A percentile compares a stretch with the other conserved stretches of the same genome.
Evolutionary conservation across 2,329 filamentous ascomycete species (phyloP).

Genomic region (Cladosporium sp.): DNA sequence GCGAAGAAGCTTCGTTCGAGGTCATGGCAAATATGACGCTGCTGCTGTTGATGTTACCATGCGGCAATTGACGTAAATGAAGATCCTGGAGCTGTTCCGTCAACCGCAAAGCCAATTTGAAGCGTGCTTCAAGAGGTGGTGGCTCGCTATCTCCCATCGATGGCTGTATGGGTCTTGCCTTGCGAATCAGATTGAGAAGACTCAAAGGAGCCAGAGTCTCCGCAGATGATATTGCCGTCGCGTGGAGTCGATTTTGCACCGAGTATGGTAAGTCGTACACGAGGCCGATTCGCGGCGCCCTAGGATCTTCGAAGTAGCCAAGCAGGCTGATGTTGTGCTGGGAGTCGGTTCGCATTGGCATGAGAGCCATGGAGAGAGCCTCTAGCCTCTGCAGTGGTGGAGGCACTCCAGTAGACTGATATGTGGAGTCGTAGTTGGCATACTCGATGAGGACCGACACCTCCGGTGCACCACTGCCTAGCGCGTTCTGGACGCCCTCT

Average conservation of each 20-base stretch:
- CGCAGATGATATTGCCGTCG: constrained; percentile 48
- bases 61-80: constrained; percentile 64
- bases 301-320: constrained; percentile 72
- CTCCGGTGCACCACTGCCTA: constrained; percentile 31
- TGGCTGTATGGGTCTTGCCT: constrained; percentile 40
- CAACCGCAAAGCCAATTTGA: constrained; percentile 68
- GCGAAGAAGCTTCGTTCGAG: constrained; percentile 43
- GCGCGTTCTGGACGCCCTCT: constrained; percentile 29
- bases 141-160: constrained; percentile 39
- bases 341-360: constrained; percentile 31
- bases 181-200: constrained; percentile 45
- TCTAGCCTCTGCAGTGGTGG: constrained; percentile 45
- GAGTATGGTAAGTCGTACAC: constrained; percentile 67
- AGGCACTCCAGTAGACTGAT: constrained; percentile 44
- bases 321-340: constrained; percentile 51
- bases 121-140: constrained; percentile 70
- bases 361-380: constrained; percentile 29
- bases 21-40: constrained; percentile 63
- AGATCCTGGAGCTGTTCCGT: constrained; percentile 69
- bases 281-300: constrained; percentile 64
- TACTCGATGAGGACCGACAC: constrained; percentile 68
- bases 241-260: constrained; percentile 39
- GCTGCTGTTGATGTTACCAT: constrained; percentile 64
- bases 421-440: constrained; percentile 48
- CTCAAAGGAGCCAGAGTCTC: constrained; percentile 36